Conservation (phyloP, 2,329 filamentous ascomycete genomes). For the Fusarium oxysporum region DNA sequence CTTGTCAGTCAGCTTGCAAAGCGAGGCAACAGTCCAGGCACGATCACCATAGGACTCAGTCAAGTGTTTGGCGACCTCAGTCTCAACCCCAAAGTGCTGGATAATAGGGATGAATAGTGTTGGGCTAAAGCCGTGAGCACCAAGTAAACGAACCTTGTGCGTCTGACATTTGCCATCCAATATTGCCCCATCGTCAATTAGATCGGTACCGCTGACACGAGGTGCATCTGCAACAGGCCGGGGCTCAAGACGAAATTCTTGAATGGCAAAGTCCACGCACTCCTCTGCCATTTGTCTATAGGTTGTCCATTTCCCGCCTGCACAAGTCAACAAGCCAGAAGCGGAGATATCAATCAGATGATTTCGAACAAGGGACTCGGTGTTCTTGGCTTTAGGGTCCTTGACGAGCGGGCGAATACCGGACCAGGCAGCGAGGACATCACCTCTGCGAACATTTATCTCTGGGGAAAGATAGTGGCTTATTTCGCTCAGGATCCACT, state of each 20-base stretch:
- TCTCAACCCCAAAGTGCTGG: constrained; percentile 92
- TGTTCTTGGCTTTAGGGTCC: constrained; percentile 86
- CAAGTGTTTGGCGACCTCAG: constrained; percentile 90
- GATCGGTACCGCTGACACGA: constrained; percentile 75
- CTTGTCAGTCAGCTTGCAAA: constrained; percentile 80
- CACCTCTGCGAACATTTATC: constrained; percentile 84
- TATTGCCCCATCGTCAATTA: constrained; percentile 76
- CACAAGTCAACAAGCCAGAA: constrained; percentile 85
- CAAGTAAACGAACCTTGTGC: constrained; percentile 82
- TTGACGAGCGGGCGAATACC: constrained; percentile 88
- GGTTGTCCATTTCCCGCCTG: constrained; percentile 92
- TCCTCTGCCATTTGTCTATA: constrained; percentile 95
- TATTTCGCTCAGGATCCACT: constrained; percentile 89
- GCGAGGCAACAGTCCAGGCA: constrained; percentile 87
- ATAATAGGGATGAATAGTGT: constrained; percentile 94
- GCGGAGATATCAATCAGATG: constrained; percentile 84
- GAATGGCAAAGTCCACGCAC: constrained; percentile 83
- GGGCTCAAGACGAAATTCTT: constrained; percentile 72
- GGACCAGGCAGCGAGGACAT: constrained; percentile 91
- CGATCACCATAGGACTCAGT: constrained; percentile 90
- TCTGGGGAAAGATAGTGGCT: constrained; percentile 84
- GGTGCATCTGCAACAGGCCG: constrained; percentile 69
- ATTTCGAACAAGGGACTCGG: constrained; percentile 87
- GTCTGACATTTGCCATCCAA: constrained; percentile 80
- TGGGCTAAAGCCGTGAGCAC: constrained; percentile 88